Evolutionary conservation across 2,329 filamentous ascomycete genomes (phyloP), one percentile per base, ranked within the genome.

Genomic region (Colletotrichum costaricense): DNA sequence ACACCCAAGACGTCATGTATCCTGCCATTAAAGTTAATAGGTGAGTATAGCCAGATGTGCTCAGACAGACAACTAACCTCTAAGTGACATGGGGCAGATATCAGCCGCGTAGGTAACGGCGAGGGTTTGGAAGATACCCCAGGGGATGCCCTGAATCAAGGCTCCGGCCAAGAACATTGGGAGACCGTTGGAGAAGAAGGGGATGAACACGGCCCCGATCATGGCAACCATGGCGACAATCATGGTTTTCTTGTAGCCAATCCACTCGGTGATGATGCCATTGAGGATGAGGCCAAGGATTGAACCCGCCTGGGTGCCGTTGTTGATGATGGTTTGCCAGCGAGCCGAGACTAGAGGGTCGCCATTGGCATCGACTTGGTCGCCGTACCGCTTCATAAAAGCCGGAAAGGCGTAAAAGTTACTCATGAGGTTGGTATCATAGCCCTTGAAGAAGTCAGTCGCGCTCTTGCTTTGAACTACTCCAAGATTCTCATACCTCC

Each of bases 321-420:
- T 86, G 35, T 81, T 80, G 1, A 90, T 79, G 0, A 83, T 86
- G 6, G 86, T 83, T 76, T 89, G 87, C 88, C 88, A 90, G 8
- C 82, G 76, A 2, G 86, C 83, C 4, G 84, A 83, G 75, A 90
- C 82, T 76, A 88, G 83, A 57, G 86, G 86, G 5, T 81, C 80
- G 16, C 80, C 80, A 26, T 85, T 75, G 0, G 77, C 69, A 54
- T 80, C 75, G 19, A 80, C 73, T 2, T 83, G 76, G 0, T 86
- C 84, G 0, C 84, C 80, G 30, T 90, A 82, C 42, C 64, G 79
- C 74, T 72, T 76, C 55, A 77, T 75, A 35, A 84, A 84, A 5
- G 79, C 75, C 1, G 79, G 83, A 63, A 81, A 83, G 6, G 79
- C 82, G 66, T 81, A 84, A 65, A 84, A 83, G 69, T 81, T 83